These are phyloP conservation scores for Lachancea nothofagi DNA, from an alignment of 805 yeast species.

Conservation along the genomic window DNA sequence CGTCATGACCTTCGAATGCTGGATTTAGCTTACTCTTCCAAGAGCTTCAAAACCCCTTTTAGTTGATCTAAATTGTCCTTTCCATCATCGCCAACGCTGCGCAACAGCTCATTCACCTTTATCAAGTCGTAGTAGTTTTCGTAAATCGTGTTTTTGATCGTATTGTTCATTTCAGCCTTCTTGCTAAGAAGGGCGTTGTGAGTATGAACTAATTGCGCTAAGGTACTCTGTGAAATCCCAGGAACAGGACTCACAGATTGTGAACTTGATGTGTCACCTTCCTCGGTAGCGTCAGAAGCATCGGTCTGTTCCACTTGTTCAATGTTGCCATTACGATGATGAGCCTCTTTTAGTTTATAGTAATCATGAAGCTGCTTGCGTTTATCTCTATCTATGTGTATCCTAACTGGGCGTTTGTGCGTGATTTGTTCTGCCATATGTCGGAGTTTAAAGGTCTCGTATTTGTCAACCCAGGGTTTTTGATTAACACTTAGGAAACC, in stretches of 20 bases:
- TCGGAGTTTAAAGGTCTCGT: not conserved
- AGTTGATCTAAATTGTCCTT: slow-evolving; percentile 14
- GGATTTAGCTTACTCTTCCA: not conserved
- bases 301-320: not conserved
- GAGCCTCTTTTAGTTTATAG: slow-evolving; percentile 17
- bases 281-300: not conserved
- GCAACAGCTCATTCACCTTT: slow-evolving; percentile 55
- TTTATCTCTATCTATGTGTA: slow-evolving; percentile 21
- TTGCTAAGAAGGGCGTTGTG: slow-evolving; percentile 27
- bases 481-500: too few relatives aligned
- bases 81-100: slow-evolving; percentile 19
- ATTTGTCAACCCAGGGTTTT: not conserved
- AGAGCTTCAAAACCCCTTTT: slow-evolving; percentile 12
- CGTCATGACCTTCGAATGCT: not conserved
- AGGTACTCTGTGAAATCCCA: slow-evolving; percentile 6
- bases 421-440: slow-evolving; percentile 30
- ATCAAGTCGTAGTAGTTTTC: slow-evolving; percentile 72
- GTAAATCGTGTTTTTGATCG: slow-evolving; percentile 64
- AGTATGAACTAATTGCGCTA: slow-evolving; percentile 22
- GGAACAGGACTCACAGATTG: too few relatives aligned
- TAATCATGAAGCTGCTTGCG: slow-evolving; percentile 25
- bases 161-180: slow-evolving; percentile 32
- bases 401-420: slow-evolving; percentile 27
- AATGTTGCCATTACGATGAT: not conserved
- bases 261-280: too few relatives aligned